Evolutionary conservation across 73 alveolate species (phyloP).

Genomic region (Stentor roeselii): DNA sequence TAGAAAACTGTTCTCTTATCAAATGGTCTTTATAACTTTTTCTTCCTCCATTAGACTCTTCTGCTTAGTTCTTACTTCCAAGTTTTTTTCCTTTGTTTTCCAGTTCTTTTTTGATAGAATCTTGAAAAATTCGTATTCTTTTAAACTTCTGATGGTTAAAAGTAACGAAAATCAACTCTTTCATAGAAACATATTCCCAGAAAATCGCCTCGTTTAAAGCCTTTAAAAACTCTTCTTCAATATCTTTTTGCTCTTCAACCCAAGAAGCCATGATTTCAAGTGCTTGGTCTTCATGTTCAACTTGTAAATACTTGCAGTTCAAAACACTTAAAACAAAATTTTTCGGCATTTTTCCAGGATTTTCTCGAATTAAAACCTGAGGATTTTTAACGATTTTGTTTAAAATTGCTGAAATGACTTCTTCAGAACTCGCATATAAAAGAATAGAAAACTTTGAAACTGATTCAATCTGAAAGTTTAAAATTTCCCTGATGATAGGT

Average conservation of each 20-base stretch:
- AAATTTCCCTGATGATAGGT: background rate
- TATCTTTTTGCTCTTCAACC: background rate
- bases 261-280: background rate
- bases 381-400: background rate
- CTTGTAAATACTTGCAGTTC: background rate
- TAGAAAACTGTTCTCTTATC: background rate
- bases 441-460: background rate
- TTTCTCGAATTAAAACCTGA: background rate
- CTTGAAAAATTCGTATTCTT: background rate
- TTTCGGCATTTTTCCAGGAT: background rate
- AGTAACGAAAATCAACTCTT: background rate
- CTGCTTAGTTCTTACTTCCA: background rate
- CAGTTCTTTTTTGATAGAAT: background rate
- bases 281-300: background rate
- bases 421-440: background rate
- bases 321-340: too few relatives aligned
- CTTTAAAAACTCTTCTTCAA: background rate
- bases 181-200: background rate
- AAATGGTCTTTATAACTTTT: too few relatives aligned
- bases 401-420: background rate
- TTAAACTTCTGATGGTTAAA: background rate
- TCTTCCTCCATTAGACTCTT: background rate
- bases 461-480: background rate
- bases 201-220: background rate
- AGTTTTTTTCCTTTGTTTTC: background rate